Conservation (phyloP, 805 yeast species). For the Ascoidea tarda region DNA sequence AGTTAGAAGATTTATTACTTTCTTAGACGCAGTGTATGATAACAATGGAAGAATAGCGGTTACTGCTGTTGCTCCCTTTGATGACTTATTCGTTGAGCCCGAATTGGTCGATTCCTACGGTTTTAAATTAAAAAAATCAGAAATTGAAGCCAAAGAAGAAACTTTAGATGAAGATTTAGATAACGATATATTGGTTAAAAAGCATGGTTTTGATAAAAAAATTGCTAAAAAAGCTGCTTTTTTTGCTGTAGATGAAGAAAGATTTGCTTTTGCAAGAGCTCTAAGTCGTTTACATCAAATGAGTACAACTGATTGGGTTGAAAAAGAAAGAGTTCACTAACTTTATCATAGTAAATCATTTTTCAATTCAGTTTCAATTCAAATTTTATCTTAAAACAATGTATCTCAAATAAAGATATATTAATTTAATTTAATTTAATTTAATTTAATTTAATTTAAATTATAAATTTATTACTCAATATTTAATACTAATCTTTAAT, state of each 20-base stretch:
- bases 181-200: conserved; percentile 49
- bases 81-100: conserved; percentile 75
- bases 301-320: conserved; percentile 91
- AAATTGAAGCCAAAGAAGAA: conserved; percentile 7
- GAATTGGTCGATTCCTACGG: conserved; percentile 34
- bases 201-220: conserved; percentile 64
- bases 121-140: conserved; percentile 17
- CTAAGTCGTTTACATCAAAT: conserved; percentile 81
- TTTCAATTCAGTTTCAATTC: background rate
- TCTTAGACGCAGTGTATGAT: conserved; percentile 91
- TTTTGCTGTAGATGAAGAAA: conserved; percentile 89
- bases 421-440: too few species aligned
- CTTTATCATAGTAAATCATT: background rate
- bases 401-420: too few species aligned
- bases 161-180: conserved; percentile 25
- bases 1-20: conserved; percentile 85
- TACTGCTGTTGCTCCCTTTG: conserved; percentile 77
- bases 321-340: conserved; percentile 13
- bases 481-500: too few species aligned
- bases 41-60: conserved; percentile 79
- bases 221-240: conserved; percentile 53
- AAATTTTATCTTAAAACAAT: too few species aligned
- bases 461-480: too few species aligned
- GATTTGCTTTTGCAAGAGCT: conserved; percentile 94
- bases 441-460: too few species aligned